Evolutionary conservation across 352 stramenopile genomes (phyloP).

Genomic region (Lagenidium sp.): DNA sequence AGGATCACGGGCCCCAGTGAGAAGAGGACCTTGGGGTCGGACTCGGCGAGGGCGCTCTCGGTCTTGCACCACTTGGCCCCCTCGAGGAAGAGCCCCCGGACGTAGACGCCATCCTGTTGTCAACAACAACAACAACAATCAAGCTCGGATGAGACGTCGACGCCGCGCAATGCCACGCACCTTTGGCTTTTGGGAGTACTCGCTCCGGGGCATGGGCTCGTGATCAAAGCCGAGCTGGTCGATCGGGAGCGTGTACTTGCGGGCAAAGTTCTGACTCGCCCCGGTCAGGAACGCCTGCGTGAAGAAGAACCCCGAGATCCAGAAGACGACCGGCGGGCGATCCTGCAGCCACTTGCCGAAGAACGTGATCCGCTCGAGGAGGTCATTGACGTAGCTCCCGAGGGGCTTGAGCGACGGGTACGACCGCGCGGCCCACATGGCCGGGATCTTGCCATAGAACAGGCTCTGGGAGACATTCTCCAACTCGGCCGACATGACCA

Average conservation of each 20-base stretch:
- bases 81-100: conserved; percentile 85
- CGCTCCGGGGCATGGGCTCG: conserved; percentile 65
- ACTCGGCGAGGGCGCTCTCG: conserved; percentile 62
- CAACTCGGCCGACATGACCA: conserved; percentile 92
- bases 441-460: conserved; percentile 90
- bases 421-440: conserved; percentile 83
- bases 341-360: conserved; percentile 88
- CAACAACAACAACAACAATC: conserved; percentile 3
- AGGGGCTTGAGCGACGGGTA: conserved; percentile 93
- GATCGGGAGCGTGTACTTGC: conserved; percentile 90
- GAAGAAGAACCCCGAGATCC: conserved; percentile 95
- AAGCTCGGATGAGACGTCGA: no score
- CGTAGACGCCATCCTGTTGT: conserved; percentile 76
- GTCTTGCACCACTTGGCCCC: conserved; percentile 82
- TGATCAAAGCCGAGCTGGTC: conserved; percentile 79
- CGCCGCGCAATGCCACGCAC: no score
- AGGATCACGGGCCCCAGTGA: conserved; percentile 74
- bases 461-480: conserved; percentile 90
- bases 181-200: conserved; percentile 65
- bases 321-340: conserved; percentile 86
- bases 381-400: conserved; percentile 84
- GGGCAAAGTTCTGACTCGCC: conserved; percentile 91
- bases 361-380: conserved; percentile 88
- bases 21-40: conserved; percentile 85
- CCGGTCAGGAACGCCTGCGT: conserved; percentile 94